Conservation (phyloP, 345 rosid genomes). For the Erysimum cheiranthoides region DNA sequence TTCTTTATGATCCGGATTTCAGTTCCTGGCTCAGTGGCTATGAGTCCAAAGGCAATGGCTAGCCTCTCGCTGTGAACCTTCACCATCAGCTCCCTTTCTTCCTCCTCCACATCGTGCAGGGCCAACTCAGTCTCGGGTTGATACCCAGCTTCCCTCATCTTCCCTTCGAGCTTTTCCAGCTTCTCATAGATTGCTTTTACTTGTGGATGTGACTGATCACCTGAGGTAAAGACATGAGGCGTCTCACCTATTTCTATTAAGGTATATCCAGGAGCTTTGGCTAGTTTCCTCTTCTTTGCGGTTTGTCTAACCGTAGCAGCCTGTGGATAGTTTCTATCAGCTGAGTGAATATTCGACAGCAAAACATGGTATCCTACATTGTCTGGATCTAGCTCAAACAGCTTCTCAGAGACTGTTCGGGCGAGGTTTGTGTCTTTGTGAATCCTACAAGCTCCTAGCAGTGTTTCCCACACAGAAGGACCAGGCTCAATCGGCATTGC, state of each 20-base stretch:
- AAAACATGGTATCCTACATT: conserved; percentile 70
- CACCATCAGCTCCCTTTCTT: conserved; percentile 77
- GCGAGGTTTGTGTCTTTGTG: conserved; percentile 76
- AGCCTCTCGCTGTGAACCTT: conserved; percentile 84
- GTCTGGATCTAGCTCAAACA: conserved; percentile 70
- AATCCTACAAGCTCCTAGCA: conserved; percentile 82
- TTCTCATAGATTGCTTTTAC: conserved; percentile 61
- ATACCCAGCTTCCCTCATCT: conserved; percentile 82
- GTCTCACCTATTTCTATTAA: conserved; percentile 68
- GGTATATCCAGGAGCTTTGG: conserved; percentile 82
- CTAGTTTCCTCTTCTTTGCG: conserved; percentile 65
- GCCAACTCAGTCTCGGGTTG: conserved; percentile 63
- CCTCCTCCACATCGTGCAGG: conserved; percentile 86
- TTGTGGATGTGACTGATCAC: conserved; percentile 76
- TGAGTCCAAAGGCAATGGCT: conserved; percentile 84
- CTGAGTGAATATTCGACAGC: conserved; percentile 73
- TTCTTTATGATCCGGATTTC: conserved; percentile 79
- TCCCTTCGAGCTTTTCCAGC: conserved; percentile 64
- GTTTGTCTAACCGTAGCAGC: conserved; percentile 74
- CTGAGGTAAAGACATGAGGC: conserved; percentile 72
- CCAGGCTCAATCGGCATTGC: conserved; percentile 65
- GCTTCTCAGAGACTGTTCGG: conserved; percentile 62
- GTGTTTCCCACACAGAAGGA: conserved; percentile 71
- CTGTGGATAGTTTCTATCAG: conserved; percentile 64
- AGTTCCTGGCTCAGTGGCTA: conserved; percentile 66